phyloP scores from a whole-genome alignment of 2,329 filamentous ascomycete genomes.

The Botrytis galanthina region DNA sequence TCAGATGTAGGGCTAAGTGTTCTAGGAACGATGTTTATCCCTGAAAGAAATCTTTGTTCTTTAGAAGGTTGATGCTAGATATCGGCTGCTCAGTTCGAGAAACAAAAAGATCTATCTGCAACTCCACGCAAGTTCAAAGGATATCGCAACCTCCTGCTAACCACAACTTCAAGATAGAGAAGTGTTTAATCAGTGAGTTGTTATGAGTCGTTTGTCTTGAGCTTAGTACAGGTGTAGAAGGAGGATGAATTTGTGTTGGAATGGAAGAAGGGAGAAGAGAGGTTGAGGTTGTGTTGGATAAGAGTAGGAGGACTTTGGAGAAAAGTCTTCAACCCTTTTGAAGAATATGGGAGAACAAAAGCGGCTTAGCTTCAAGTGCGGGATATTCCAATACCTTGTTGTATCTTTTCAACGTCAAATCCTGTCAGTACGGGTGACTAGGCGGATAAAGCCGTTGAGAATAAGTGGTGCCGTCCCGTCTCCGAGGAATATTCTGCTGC shows the following conservation, averaged over 20 bases:
- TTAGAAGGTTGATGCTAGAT: background rate
- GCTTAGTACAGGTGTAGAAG: background rate
- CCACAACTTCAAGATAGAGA: background rate
- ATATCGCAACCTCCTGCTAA: background rate
- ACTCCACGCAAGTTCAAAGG: background rate
- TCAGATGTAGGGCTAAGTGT: background rate
- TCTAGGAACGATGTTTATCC: background rate
- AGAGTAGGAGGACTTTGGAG: background rate
- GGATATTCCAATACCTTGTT: background rate
- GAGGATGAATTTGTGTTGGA: background rate
- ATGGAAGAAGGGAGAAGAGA: background rate
- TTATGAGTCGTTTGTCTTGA: background rate
- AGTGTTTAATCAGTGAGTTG: background rate
- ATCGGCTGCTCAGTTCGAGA: background rate
- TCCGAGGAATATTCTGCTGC: background rate
- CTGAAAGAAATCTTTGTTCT: background rate
- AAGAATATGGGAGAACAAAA: background rate
- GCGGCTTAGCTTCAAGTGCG: background rate
- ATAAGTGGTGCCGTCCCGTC: background rate
- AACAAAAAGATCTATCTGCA: background rate
- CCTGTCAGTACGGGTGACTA: background rate
- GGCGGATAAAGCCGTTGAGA: background rate
- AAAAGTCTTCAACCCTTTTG: background rate
- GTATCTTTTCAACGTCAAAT: background rate
- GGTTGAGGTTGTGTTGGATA: background rate